Conservation (phyloP, 139 green algal species). For the Micractinium sp. region DNA sequence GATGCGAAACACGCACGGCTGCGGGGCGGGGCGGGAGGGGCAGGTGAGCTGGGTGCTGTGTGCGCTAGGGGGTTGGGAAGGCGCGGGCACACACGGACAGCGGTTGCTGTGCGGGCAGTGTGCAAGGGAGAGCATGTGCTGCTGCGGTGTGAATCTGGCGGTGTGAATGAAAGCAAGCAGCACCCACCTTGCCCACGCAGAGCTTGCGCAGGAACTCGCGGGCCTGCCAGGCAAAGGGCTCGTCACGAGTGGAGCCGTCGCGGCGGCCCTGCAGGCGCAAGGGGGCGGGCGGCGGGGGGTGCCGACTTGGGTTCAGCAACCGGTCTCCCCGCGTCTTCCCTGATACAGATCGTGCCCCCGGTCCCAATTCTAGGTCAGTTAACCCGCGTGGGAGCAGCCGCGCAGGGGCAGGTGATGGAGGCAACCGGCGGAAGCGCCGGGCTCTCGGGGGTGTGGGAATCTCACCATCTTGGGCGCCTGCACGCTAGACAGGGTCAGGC, state of each 20-base stretch:
- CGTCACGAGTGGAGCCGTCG: conserved; percentile 87
- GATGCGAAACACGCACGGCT: conserved; percentile 87
- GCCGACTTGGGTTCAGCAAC: too few species aligned
- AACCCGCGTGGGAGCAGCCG: too few species aligned
- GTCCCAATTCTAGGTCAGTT: too few species aligned
- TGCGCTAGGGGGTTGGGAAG: neutral
- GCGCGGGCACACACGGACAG: neutral
- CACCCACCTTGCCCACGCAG: conserved; percentile 82
- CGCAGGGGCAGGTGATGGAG: too few species aligned
- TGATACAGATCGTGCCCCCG: too few species aligned
- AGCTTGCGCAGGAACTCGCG: conserved; percentile 93
- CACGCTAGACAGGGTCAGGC: conserved; percentile 89
- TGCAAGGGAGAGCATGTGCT: neutral
- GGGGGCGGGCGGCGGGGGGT: neutral
- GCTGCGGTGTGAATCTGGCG: neutral
- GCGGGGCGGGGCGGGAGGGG: neutral
- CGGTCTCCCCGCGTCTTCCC: too few species aligned
- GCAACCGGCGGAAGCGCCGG: too few species aligned
- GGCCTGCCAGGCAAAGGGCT: conserved; percentile 92
- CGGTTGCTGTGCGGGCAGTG: neutral
- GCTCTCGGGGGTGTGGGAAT: too few species aligned
- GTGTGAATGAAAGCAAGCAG: neutral
- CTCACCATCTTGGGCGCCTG: conserved; percentile 88
- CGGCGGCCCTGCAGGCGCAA: conserved; percentile 79
- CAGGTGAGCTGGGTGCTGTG: neutral